phyloP scores from a whole-genome alignment of 2,329 filamentous ascomycete species.

The Sclerotinia nivalis region DNA sequence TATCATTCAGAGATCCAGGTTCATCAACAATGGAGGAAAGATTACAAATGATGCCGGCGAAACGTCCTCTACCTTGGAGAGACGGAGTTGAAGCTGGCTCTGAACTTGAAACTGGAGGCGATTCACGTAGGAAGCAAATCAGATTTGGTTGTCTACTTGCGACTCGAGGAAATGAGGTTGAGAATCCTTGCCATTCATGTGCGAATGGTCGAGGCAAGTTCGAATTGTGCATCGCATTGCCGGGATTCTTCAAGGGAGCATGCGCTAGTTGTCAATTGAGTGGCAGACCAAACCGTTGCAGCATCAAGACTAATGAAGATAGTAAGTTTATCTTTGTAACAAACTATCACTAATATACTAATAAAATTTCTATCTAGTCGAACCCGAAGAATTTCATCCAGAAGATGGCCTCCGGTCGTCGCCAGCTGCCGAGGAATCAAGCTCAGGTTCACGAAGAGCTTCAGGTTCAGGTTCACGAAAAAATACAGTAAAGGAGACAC shows the following conservation, averaged over 20 bases:
- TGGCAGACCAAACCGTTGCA: constrained; percentile 40
- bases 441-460: background rate
- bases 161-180: constrained; percentile 37
- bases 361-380: constrained; percentile 8
- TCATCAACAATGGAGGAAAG: constrained; percentile 39
- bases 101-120: constrained; percentile 40
- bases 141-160: constrained; percentile 40
- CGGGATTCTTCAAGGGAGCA: constrained; percentile 42
- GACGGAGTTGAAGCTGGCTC: constrained; percentile 38
- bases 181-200: constrained; percentile 36
- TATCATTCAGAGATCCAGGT: constrained; percentile 17
- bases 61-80: constrained; percentile 38
- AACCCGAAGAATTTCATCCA: constrained; percentile 15
- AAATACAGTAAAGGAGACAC: constrained; percentile 7
- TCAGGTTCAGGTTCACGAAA: background rate
- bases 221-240: constrained; percentile 38
- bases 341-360: constrained; percentile 2
- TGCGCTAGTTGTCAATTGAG: constrained; percentile 41
- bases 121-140: constrained; percentile 41
- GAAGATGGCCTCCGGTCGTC: constrained; percentile 9
- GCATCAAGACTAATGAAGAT: constrained; percentile 40
- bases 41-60: constrained; percentile 39
- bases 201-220: constrained; percentile 41
- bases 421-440: background rate
- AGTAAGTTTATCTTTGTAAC: constrained; percentile 30